A percentile compares a stretch with the other conserved stretches of the same genome.
These are phyloP conservation scores for Plasmodium billcollinsi DNA, from an alignment of 169 alveolate genomes.

Conservation along the genomic window DNA sequence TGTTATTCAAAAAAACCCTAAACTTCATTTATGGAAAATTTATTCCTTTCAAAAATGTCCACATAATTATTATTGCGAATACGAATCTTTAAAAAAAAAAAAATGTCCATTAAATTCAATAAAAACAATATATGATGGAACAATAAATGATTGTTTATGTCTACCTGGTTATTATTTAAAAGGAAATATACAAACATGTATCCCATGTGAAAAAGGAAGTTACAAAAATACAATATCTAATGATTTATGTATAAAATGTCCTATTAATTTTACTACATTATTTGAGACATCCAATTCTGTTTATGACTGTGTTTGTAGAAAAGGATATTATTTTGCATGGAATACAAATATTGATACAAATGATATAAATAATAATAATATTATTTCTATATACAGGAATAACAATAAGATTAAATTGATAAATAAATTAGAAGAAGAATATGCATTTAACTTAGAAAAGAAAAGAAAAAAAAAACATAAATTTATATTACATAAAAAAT, in stretches of 20 bases:
- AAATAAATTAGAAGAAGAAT: not conserved
- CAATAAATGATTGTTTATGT: slow-evolving; percentile 79
- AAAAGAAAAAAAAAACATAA: not conserved
- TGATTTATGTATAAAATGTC: slow-evolving; percentile 79
- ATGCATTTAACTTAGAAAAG: not conserved
- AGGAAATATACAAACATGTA: slow-evolving; percentile 51
- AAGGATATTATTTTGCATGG: slow-evolving; percentile 80
- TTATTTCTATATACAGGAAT: too few relatives aligned
- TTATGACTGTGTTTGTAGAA: slow-evolving; percentile 86
- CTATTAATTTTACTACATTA: slow-evolving; percentile 80
- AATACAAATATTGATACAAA: slow-evolving; percentile 9
- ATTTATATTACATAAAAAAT: not conserved
- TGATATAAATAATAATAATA: not conserved
- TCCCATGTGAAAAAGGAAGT: slow-evolving; percentile 82
- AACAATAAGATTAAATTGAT: not conserved
- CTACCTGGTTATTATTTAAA: slow-evolving; percentile 82
- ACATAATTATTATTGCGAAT: slow-evolving; percentile 78
- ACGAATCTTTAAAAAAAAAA: slow-evolving; percentile 25
- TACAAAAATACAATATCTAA: slow-evolving; percentile 82
- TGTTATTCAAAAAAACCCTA: slow-evolving; percentile 24
- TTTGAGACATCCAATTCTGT: slow-evolving; percentile 77
- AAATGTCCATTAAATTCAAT: slow-evolving; percentile 84
- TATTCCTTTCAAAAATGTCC: slow-evolving; percentile 78
- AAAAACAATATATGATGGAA: slow-evolving; percentile 79
- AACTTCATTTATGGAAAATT: slow-evolving; percentile 38